Percentiles rank a stretch among this genome's conserved stretches.
Evolutionary conservation across 1,284 basidiomycete species (phyloP).

Genomic region (Apiotrichum domesticum): DNA sequence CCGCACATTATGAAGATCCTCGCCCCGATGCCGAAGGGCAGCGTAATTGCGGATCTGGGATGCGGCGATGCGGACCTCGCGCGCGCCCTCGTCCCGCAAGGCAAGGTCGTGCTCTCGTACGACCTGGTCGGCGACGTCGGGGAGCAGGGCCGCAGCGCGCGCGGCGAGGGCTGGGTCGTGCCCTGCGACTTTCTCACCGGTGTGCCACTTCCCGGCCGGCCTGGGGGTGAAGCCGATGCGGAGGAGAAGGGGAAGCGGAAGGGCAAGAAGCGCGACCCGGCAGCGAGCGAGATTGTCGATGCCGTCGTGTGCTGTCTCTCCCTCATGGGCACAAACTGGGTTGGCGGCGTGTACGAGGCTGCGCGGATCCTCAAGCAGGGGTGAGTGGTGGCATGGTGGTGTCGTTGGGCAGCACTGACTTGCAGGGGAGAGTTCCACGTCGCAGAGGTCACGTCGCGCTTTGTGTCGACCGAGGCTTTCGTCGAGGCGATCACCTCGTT

Average conservation of each 20-base stretch:
- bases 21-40: conserved; percentile 56
- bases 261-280: conserved; percentile 9
- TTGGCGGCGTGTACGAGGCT: conserved; percentile 78
- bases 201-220: conserved; percentile 75
- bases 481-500: conserved; percentile 62
- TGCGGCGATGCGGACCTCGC: conserved; percentile 92
- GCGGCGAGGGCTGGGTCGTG: conserved; percentile 55
- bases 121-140: conserved; percentile 65
- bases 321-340: conserved; percentile 97
- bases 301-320: conserved; percentile 89
- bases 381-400: conserved; percentile 53
- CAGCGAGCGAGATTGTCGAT: conserved; percentile 62
- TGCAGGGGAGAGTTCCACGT: conserved; percentile 78
- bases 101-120: conserved; percentile 67
- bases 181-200: conserved; percentile 71
- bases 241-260: conserved; percentile 6
- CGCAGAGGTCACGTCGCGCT: conserved; percentile 91
- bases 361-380: conserved; percentile 73
- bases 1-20: conserved; percentile 62
- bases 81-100: conserved; percentile 61
- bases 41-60: conserved; percentile 85
- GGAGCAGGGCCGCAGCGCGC: conserved; percentile 10
- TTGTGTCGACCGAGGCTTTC: conserved; percentile 71
- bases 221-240: conserved; percentile 39
- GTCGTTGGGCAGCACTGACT: not conserved